These are phyloP conservation scores for Leccinum imitatum DNA, from an alignment of 768 basidiomycete species.

Conservation along the genomic window DNA sequence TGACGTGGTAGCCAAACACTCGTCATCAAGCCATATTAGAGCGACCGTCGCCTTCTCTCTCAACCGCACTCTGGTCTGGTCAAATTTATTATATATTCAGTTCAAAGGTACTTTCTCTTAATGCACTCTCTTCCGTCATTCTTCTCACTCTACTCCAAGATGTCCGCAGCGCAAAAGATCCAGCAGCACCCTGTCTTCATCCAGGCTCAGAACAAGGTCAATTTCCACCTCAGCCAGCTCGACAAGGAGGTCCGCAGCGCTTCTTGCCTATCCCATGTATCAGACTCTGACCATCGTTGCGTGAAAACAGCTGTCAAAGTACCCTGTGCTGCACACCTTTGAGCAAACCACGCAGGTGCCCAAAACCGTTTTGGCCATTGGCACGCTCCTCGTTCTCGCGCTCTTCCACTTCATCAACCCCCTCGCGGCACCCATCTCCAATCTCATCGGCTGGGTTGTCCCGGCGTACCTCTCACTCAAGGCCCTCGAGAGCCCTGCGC, in stretches of 20 bases:
- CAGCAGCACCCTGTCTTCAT: conserved; percentile 86
- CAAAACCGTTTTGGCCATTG: conserved; percentile 87
- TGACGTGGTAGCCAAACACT: conserved; percentile 61
- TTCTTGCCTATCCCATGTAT: not conserved
- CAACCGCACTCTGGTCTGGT: conserved; percentile 15
- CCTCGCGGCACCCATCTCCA: conserved; percentile 89
- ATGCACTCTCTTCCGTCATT: not conserved
- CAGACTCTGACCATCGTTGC: not conserved
- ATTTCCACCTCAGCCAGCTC: conserved; percentile 81
- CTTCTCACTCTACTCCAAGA: conserved; percentile 34
- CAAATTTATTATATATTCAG: conserved; percentile 12
- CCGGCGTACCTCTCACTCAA: conserved; percentile 95
- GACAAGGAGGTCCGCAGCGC: conserved; percentile 84
- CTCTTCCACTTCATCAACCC: conserved; percentile 86
- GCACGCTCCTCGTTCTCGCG: conserved; percentile 61
- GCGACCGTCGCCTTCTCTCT: conserved; percentile 21
- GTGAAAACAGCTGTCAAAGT: conserved; percentile 69
- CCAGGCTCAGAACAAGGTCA: conserved; percentile 81
- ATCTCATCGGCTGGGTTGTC: conserved; percentile 91
- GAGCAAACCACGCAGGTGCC: conserved; percentile 92
- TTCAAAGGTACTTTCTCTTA: conserved; percentile 8
- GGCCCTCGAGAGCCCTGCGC: conserved; percentile 84
- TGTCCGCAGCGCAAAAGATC: conserved; percentile 81
- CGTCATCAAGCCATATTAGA: conserved; percentile 54
- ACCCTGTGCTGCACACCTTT: conserved; percentile 77